Base-by-base conservation (phyloP, 2,329 filamentous ascomycete genomes). In the Fusarium sp. region DNA sequence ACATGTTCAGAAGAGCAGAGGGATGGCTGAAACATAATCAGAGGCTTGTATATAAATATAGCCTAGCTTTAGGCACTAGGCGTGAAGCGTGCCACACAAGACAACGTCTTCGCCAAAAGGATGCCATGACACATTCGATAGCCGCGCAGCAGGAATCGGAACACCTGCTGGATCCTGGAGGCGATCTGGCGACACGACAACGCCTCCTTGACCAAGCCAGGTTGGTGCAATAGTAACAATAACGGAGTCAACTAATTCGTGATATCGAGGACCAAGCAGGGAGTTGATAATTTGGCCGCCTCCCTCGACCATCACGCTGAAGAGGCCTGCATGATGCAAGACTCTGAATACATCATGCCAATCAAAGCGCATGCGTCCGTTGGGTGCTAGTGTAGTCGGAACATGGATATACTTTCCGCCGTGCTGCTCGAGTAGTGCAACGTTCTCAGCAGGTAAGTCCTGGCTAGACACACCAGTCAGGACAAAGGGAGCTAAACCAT, bases 301-400 rank as follows among this genome's bases (percentile, higher is more conserved):
- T 0, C 96, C 96, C 81, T 98, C 96, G 55, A 98, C 88, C 96
- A 98, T 98, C 66, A 98, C 86, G 79, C 94, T 98, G 59, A 83
- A 82, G 49, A 98, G 84, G 3, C 91, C 90, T 75, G 93, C 86
- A 2, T 80, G 80, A 39, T 77, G 74, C n/a, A 97, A 81, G 7
- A 85, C 84, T 24, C 82, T 82, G 36, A 97, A 82, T 22, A 97
- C 87, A 45, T 87, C 85, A 17, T 81, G 81, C 94, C 94, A 97
- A 24, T 85, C 82, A 71, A 93, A 87, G 63, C 86, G 83, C 79
- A 81, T 82, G 38, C 83, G 79, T 22, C 79, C 83, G 54, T 81
- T 82, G 61, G 80, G 79, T 51, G 83, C 80, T 11, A 83, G 82
- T 39, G 81, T 80, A 47, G 70, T 54, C 66, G 72, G 56, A 11